Evolutionary conservation across 1,284 basidiomycete genomes (phyloP).

Genomic region (Amylostereum areolatum): DNA sequence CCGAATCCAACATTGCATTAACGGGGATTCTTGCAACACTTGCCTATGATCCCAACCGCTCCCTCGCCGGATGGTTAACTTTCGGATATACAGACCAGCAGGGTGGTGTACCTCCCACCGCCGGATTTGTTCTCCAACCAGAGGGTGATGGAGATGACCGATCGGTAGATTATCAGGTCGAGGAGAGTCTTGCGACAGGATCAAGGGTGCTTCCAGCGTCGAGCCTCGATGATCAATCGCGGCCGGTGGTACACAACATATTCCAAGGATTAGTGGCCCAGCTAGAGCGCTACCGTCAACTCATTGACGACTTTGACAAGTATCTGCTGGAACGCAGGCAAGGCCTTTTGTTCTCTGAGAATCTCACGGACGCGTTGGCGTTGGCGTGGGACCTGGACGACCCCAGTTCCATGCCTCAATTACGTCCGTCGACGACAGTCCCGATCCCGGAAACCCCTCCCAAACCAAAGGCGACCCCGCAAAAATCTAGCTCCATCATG

Average conservation of each 20-base stretch:
- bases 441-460: constrained; percentile 19
- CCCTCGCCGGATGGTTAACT: constrained; percentile 84
- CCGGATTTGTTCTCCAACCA: constrained; percentile 10
- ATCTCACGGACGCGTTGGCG: constrained; percentile 84
- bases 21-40: constrained; percentile 79
- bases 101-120: constrained; percentile 14
- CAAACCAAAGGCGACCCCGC: constrained; percentile 50
- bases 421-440: constrained; percentile 10
- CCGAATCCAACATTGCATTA: constrained; percentile 85
- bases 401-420: constrained; percentile 10
- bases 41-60: constrained; percentile 79
- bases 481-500: constrained; percentile 52
- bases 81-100: constrained; percentile 41
- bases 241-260: constrained; percentile 75
- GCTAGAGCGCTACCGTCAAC: constrained; percentile 71
- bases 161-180: constrained; percentile 70
- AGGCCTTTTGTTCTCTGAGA: constrained; percentile 89
- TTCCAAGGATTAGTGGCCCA: constrained; percentile 75
- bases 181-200: constrained; percentile 57
- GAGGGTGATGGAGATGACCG: constrained; percentile 65
- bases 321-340: constrained; percentile 82
- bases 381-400: constrained; percentile 56
- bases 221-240: constrained; percentile 61
- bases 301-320: constrained; percentile 78
- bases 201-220: constrained; percentile 55